These are phyloP conservation scores for Skeletonema tropicum DNA, from an alignment of 108 stramenopile species.

Conservation along the genomic window DNA sequence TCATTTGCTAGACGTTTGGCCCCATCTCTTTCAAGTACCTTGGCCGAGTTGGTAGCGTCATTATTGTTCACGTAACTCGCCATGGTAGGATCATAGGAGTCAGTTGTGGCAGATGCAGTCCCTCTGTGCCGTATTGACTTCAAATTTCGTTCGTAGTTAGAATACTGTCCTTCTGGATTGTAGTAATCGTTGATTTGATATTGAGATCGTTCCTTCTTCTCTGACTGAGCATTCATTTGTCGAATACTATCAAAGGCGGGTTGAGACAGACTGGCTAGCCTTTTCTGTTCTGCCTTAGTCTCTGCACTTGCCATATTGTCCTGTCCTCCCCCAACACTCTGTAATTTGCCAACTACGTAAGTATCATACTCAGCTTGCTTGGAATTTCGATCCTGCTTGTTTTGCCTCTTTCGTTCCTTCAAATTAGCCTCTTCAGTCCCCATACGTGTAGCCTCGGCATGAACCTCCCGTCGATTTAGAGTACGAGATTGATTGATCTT, in stretches of 20 bases:
- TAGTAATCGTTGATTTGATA: slow-evolving; percentile 69
- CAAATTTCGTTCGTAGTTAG: slow-evolving; percentile 80
- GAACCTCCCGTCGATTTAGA: slow-evolving; percentile 81
- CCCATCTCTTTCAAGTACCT: slow-evolving; percentile 67
- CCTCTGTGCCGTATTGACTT: slow-evolving; percentile 54
- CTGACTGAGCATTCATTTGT: slow-evolving; percentile 40
- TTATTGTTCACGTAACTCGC: neutral
- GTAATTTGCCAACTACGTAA: slow-evolving; percentile 43
- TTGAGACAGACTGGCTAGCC: slow-evolving; percentile 41
- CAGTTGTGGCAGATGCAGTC: slow-evolving; percentile 22
- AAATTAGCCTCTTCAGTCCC: slow-evolving; percentile 67
- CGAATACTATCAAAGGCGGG: slow-evolving; percentile 44
- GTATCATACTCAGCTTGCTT: slow-evolving; percentile 60
- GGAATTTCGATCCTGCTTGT: slow-evolving; percentile 52
- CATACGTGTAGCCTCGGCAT: slow-evolving; percentile 76
- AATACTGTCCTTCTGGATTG: slow-evolving; percentile 83
- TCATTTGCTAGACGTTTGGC: slow-evolving; percentile 79
- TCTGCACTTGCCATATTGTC: slow-evolving; percentile 3
- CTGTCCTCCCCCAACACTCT: slow-evolving; percentile 12
- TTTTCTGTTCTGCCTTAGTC: slow-evolving; percentile 41
- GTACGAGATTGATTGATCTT: slow-evolving; percentile 91
- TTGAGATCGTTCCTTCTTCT: slow-evolving; percentile 46
- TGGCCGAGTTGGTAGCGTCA: neutral
- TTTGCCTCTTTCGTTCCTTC: slow-evolving; percentile 63
- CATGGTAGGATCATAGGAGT: slow-evolving; percentile 70